Evolutionary conservation across 1,284 basidiomycete species (phyloP).

Genomic region (Apiotrichum sp.): DNA sequence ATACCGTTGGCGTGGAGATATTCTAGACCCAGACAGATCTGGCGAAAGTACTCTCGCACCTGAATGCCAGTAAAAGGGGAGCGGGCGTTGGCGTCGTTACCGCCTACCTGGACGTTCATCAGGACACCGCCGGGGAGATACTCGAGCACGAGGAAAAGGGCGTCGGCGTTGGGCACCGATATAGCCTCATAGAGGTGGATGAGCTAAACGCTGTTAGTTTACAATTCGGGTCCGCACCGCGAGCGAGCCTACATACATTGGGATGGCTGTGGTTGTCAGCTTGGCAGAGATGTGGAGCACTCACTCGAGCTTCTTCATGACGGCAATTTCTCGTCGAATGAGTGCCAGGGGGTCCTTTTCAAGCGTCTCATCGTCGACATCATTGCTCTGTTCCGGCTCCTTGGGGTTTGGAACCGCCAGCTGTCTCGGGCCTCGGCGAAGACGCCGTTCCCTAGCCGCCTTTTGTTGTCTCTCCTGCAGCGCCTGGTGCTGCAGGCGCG

Average conservation of each 20-base stretch:
- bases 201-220: slow-evolving; percentile 40
- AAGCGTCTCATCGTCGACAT: slow-evolving; percentile 5
- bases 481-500: slow-evolving; percentile 39
- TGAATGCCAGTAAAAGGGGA: slow-evolving; percentile 30
- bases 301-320: slow-evolving; percentile 50
- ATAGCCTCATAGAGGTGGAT: slow-evolving; percentile 54
- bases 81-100: slow-evolving; percentile 37
- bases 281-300: slow-evolving; percentile 8
- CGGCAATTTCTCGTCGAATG: slow-evolving; percentile 46
- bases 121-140: slow-evolving; percentile 51
- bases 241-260: slow-evolving; percentile 26
- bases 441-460: slow-evolving; percentile 10
- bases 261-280: slow-evolving; percentile 35
- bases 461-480: slow-evolving; percentile 29
- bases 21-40: slow-evolving; percentile 51
- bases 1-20: slow-evolving; percentile 55
- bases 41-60: slow-evolving; percentile 50
- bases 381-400: not conserved
- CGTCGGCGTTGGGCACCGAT: slow-evolving; percentile 52
- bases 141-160: slow-evolving; percentile 53
- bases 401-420: not conserved
- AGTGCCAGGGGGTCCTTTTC: slow-evolving; percentile 42
- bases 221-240: not conserved
- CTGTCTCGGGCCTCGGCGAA: not conserved
- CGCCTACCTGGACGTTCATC: slow-evolving; percentile 47